Conservation (phyloP, 106 monocot species). For the Ottelia alismoides region DNA sequence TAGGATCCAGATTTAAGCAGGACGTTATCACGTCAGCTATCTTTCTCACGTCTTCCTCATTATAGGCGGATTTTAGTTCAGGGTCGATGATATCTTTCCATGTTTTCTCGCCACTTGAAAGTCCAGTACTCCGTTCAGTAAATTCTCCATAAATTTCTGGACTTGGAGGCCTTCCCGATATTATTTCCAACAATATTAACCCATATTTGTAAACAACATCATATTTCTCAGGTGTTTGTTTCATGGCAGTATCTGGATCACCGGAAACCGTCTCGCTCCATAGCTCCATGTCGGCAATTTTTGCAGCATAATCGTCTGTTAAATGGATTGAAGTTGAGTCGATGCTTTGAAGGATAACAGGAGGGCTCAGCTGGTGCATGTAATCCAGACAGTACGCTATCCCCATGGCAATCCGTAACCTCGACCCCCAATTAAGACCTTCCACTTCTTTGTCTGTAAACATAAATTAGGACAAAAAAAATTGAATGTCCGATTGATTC, state of each 20-base stretch:
- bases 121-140: constrained; percentile 51
- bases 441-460: constrained; percentile 9
- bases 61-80: constrained; percentile 26
- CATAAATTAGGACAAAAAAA: too few species aligned
- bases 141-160: constrained; percentile 54
- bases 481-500: too few species aligned
- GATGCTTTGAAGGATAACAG: constrained; percentile 6
- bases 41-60: constrained; percentile 24
- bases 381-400: constrained; percentile 17
- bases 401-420: constrained; percentile 15
- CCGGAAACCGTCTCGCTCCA: constrained; percentile 19
- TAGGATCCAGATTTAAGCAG: constrained; percentile 28
- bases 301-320: constrained; percentile 47
- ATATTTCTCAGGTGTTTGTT: constrained; percentile 19
- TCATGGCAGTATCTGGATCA: constrained; percentile 10
- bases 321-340: constrained; percentile 7
- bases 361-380: constrained; percentile 12
- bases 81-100: constrained; percentile 38
- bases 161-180: constrained; percentile 57
- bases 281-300: constrained; percentile 50
- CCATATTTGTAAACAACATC: constrained; percentile 61
- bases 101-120: constrained; percentile 39
- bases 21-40: constrained; percentile 32
- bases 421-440: constrained; percentile 5
- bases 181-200: constrained; percentile 53